Base-by-base conservation (phyloP, 768 basidiomycete species). In the Trametes maxima region DNA sequence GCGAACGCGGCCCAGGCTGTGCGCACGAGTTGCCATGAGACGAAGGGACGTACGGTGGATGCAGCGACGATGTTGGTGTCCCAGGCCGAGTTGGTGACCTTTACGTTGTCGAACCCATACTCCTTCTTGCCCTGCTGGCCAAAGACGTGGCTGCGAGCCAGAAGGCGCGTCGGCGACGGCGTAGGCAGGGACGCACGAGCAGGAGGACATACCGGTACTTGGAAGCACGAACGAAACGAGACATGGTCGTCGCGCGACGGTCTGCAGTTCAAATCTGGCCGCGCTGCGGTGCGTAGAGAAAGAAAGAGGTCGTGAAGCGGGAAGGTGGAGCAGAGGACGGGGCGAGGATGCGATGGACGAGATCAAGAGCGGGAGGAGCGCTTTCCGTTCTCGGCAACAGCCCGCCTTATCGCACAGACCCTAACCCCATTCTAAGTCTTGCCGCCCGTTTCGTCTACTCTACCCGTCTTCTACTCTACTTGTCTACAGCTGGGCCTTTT, bases 41-140 rank as follows among this genome's bases (percentile, higher is more conserved):
- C 55, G 59, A 53, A 47, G n/a, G 33, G 19, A 74, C 85, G 72
- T 72, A 94, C 91, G 45, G 82, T 87, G 65, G 93, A 94, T 12
- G 93, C 91, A 62, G 90, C 82, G 65, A 97, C 80, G 63, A 98
- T 77, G 73, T 98, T 96, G 45, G 96, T 98, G 74, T 98, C 96
- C 94, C 94, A 98, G 10, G 96, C 95, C 66, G 86, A 92, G 74
- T 85, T 88, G 50, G 92, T 89, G 17, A 94, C 82, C 74, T 94
- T 94, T 66, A 94, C 78, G 64, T 94, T 95, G 72, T 94, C 92
- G 63, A 88, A 75, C 21, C 83, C 77, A 66, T 90, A 80, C 72
- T 94, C 91, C 72, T 92, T 94, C 80, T 95, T 96, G 37, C 88
- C 83, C 64, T 86, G 75, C 67, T 94, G 91, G 35, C 93, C 95